Evolutionary conservation across 1,139 yeast species (phyloP).

Genomic region (Candida anutae): DNA sequence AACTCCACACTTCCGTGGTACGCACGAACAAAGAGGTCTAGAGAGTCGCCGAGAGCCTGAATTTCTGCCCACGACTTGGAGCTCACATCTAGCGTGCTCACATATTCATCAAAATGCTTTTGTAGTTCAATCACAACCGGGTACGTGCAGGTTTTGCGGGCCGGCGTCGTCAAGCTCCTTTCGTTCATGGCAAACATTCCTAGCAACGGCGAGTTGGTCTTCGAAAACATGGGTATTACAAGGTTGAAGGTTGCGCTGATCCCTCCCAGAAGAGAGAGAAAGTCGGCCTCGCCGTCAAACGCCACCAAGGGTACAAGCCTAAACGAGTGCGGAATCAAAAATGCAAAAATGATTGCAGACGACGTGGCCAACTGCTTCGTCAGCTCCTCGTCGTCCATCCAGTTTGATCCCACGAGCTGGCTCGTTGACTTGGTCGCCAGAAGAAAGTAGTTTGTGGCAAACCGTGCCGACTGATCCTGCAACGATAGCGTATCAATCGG

Average conservation of each 20-base stretch:
- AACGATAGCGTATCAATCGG: neutral
- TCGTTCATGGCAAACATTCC: slow-evolving; percentile 5
- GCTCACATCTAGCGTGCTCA: neutral
- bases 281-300: slow-evolving; percentile 15
- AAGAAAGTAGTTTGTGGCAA: slow-evolving; percentile 17
- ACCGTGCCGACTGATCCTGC: neutral
- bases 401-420: slow-evolving; percentile 2
- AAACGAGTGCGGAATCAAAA: slow-evolving; percentile 25
- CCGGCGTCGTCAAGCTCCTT: neutral
- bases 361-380: slow-evolving; percentile 18
- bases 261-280: slow-evolving; percentile 14
- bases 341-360: slow-evolving; percentile 18
- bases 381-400: slow-evolving; percentile 1
- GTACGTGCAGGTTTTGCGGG: slow-evolving; percentile 4
- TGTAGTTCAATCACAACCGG: slow-evolving; percentile 14
- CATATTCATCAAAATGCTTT: slow-evolving; percentile 5
- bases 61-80: slow-evolving; percentile 3
- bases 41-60: slow-evolving; percentile 6
- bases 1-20: slow-evolving; percentile 8
- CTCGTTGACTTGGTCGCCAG: slow-evolving; percentile 5
- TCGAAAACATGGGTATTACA: slow-evolving; percentile 3
- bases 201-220: slow-evolving; percentile 3
- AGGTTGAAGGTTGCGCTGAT: slow-evolving; percentile 7
- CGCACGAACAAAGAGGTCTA: slow-evolving; percentile 10
- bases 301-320: slow-evolving; percentile 20